Evolutionary conservation across 2,329 filamentous ascomycete species (phyloP).

Genomic region (Trichoderma guizhouense): DNA sequence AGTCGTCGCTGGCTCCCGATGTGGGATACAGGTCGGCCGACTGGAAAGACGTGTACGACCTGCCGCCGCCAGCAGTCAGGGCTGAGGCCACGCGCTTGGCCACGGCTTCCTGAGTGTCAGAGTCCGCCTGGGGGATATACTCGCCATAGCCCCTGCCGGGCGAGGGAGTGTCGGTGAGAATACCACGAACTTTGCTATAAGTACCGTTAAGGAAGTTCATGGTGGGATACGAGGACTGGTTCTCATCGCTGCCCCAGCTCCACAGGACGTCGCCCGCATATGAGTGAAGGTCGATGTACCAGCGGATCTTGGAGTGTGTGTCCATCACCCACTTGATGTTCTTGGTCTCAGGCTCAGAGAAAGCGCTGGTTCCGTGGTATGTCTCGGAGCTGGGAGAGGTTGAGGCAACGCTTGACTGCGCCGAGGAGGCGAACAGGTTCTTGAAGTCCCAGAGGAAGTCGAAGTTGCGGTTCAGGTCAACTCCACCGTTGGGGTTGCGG

Average conservation of each 20-base stretch:
- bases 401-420: slow-evolving; percentile 33
- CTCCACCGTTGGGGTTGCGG: slow-evolving; percentile 45
- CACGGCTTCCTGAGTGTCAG: slow-evolving; percentile 35
- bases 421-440: slow-evolving; percentile 41
- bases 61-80: slow-evolving; percentile 21
- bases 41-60: slow-evolving; percentile 36
- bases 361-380: slow-evolving; percentile 49
- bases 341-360: slow-evolving; percentile 55
- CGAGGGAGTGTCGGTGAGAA: slow-evolving; percentile 35
- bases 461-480: slow-evolving; percentile 57
- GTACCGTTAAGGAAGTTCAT: slow-evolving; percentile 53
- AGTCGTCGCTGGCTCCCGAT: slow-evolving; percentile 46
- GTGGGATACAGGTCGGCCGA: slow-evolving; percentile 44
- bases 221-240: slow-evolving; percentile 42
- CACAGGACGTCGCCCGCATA: slow-evolving; percentile 51
- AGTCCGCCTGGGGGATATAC: slow-evolving; percentile 41
- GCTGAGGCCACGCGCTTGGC: slow-evolving; percentile 41
- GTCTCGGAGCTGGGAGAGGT: slow-evolving; percentile 42
- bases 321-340: slow-evolving; percentile 52
- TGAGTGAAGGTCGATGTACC: slow-evolving; percentile 59
- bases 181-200: slow-evolving; percentile 51
- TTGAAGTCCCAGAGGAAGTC: slow-evolving; percentile 56
- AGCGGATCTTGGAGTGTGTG: slow-evolving; percentile 47
- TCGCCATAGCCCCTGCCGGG: slow-evolving; percentile 40
- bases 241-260: slow-evolving; percentile 55